Conservation (phyloP, 345 rosid genomes). For the Aquilaria sinensis region DNA sequence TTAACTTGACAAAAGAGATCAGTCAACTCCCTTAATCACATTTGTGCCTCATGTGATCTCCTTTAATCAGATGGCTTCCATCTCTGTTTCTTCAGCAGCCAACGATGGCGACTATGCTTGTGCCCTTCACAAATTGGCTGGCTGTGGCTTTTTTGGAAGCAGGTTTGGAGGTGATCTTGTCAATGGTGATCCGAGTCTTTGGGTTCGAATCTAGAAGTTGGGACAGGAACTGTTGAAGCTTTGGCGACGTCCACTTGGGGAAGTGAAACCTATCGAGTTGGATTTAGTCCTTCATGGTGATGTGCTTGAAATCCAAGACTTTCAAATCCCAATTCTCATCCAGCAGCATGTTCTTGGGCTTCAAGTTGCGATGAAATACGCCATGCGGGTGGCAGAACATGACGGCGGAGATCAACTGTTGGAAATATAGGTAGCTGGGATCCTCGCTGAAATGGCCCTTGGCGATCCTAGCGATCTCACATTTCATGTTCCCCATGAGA, state of each 20-base stretch:
- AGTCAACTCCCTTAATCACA: no score
- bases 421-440: slow-evolving; percentile 63
- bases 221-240: slow-evolving; percentile 39
- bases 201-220: slow-evolving; percentile 70
- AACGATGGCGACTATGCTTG: no score
- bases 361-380: slow-evolving; percentile 74
- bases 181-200: slow-evolving; percentile 55
- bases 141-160: slow-evolving; percentile 45
- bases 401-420: slow-evolving; percentile 68
- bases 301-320: slow-evolving; percentile 72
- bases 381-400: slow-evolving; percentile 69
- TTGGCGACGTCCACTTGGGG: slow-evolving; percentile 85
- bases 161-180: slow-evolving; percentile 53
- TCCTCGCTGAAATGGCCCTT: slow-evolving; percentile 34
- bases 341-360: slow-evolving; percentile 72
- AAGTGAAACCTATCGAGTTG: slow-evolving; percentile 68
- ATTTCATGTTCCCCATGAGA: slow-evolving; percentile 28
- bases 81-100: no score
- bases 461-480: slow-evolving; percentile 61
- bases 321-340: slow-evolving; percentile 69
- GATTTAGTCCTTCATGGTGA: slow-evolving; percentile 55
- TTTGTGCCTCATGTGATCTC: no score
- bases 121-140: no score
- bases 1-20: no score
- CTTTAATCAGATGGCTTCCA: no score